Conservation (phyloP, 139 green algal genomes). For the Tetraselmis striata region DNA sequence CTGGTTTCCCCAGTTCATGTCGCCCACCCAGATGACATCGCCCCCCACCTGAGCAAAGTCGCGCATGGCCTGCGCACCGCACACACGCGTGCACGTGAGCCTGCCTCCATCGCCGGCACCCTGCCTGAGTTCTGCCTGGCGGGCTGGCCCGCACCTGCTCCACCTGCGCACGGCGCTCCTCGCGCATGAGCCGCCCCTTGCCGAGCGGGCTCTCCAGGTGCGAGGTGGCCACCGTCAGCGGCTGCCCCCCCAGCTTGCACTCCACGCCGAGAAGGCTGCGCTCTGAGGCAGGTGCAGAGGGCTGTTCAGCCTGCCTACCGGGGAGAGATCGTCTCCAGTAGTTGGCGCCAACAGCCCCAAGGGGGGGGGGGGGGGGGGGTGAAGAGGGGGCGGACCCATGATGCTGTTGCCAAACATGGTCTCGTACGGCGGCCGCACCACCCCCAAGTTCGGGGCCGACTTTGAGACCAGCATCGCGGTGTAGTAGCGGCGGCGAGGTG, state of each 20-base stretch:
- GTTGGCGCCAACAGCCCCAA: background rate
- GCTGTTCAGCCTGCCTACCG: background rate
- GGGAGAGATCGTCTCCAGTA: background rate
- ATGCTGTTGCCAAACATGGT: background rate
- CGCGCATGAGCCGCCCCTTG: background rate
- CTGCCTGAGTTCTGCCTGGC: too few species aligned
- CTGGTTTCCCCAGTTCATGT: background rate
- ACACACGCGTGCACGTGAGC: background rate
- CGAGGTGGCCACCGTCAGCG: background rate
- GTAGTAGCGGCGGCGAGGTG: background rate
- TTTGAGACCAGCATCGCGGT: background rate
- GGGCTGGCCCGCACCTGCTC: too few species aligned
- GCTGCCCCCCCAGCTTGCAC: background rate
- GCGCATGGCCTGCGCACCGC: background rate
- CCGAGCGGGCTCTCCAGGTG: background rate
- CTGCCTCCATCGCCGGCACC: too few species aligned
- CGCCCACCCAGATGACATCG: background rate
- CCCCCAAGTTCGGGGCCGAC: background rate
- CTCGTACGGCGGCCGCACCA: background rate
- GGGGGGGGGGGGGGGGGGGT: too few species aligned
- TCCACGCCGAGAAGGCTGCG: background rate
- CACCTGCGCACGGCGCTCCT: background rate
- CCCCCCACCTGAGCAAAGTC: background rate
- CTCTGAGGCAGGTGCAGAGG: background rate
- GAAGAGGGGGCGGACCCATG: background rate